Evolutionary conservation across 2,329 filamentous ascomycete species (phyloP), one percentile per base, ranked within the genome.

Genomic region (Pestalotiopsis sp.): DNA sequence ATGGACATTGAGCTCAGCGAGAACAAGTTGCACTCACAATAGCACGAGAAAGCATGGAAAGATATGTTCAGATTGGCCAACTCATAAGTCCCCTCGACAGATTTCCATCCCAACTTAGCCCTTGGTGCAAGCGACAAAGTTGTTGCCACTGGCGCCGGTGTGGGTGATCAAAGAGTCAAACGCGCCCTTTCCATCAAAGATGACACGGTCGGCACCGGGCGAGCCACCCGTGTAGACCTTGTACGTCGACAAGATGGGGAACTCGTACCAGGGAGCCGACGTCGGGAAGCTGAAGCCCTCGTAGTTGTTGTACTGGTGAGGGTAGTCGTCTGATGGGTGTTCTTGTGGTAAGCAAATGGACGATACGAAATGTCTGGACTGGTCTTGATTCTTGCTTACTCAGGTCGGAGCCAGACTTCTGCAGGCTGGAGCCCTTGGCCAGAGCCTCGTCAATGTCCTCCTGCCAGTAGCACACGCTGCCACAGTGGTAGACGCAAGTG

Each of bases 91-190:
- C 14, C 17, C 45, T 52, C 17, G 17, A 23, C 45, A 52, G 17
- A 23, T 3, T 52, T 3, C 17, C 20, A 17, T 52, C 45, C 3
- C n/a, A 52, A 31, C 27, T 39, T 39, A 62, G n/a, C 27, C 59
- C 59, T 62, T 39, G 27, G 25, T 67, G 79, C 91, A 93, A n/a
- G 83, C 86, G 68, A 93, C 89, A 79, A 93, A 93, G 79, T 86
- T 83, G 77, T 92, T 90, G 7, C 89, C 89, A 64, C 85, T 88
- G 20, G 91, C 91, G 36, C 91, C 91, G 25, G 89, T 91, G 75
- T 93, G 91, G 0, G 91, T 93, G 72, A 92, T 91, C 39, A 87
- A 79, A 36, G 85, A 85, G 52, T 90, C 89, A 63, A 86, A 83
- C 45, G 81, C 69, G 56, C 88, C 84, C n/a, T 79, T 70, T 0